These are phyloP conservation scores for Blepharisma japonicum DNA, from an alignment of 73 alveolate species.

Conservation along the genomic window DNA sequence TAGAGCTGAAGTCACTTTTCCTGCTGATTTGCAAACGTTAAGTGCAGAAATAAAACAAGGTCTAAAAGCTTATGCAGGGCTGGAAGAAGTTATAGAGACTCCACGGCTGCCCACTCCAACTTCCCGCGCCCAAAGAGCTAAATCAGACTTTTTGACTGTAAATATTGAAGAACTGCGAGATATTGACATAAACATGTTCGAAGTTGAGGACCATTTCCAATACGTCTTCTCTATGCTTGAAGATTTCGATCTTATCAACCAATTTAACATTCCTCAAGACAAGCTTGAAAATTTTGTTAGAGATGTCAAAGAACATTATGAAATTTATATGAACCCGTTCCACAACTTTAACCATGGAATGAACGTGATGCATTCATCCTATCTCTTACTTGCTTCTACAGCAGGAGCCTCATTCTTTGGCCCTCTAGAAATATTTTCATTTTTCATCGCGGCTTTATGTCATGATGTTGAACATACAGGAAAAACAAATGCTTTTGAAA, in stretches of 20 bases:
- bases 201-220: neutral
- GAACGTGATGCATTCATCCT: neutral
- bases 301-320: neutral
- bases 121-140: too few species aligned
- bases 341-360: neutral
- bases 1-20: neutral
- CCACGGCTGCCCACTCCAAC: neutral
- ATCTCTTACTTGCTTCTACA: neutral
- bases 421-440: neutral
- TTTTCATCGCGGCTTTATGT: slow-evolving; percentile 36
- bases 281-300: neutral
- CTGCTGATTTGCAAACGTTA: neutral
- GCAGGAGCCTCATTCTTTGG: neutral
- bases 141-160: too few species aligned
- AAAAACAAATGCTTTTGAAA: slow-evolving; percentile 34
- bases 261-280: neutral
- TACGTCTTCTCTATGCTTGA: neutral
- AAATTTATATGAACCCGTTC: neutral
- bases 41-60: neutral
- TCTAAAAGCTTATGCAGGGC: neutral
- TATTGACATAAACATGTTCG: neutral
- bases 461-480: slow-evolving; percentile 67
- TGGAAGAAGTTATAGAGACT: neutral
- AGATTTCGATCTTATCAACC: neutral
- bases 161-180: neutral